Percentiles rank a stretch among this genome's conserved stretches.
Evolutionary conservation across 2,329 filamentous ascomycete genomes (phyloP).

Genomic region (Aspergillus aculeatinus): DNA sequence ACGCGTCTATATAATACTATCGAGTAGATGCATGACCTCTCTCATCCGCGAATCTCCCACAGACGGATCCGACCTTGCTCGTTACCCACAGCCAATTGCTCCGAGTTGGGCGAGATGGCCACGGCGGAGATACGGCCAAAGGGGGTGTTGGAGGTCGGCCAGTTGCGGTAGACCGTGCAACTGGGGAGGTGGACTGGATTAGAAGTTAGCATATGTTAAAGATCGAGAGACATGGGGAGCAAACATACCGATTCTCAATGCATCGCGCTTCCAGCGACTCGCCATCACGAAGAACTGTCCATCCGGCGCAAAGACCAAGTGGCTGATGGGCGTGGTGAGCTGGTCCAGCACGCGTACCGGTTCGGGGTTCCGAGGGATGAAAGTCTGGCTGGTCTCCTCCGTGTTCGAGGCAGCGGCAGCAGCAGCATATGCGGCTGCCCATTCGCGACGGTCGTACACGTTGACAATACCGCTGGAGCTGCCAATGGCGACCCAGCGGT

Average conservation of each 20-base stretch:
- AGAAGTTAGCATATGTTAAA: background rate
- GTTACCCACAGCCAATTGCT: constrained; percentile 80
- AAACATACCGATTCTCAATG: constrained; percentile 63
- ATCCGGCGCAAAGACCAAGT: constrained; percentile 79
- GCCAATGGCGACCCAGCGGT: constrained; percentile 86
- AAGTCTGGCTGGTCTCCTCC: constrained; percentile 29
- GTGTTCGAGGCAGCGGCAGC: constrained; percentile 26
- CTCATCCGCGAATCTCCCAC: constrained; percentile 77
- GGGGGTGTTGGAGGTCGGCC: constrained; percentile 89
- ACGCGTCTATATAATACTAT: background rate
- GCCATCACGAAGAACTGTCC: constrained; percentile 86
- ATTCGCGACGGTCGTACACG: constrained; percentile 78
- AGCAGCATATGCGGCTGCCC: constrained; percentile 47
- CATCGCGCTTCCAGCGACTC: constrained; percentile 84
- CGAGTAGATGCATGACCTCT: background rate
- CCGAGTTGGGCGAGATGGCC: constrained; percentile 64
- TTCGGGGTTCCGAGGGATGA: constrained; percentile 65
- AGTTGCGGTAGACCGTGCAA: constrained; percentile 94
- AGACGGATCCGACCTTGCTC: constrained; percentile 83
- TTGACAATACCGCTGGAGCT: constrained; percentile 87
- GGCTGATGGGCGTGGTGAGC: constrained; percentile 79
- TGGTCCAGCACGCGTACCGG: constrained; percentile 78
- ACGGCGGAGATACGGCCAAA: constrained; percentile 77
- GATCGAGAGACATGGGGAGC: background rate
- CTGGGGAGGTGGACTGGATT: constrained; percentile 74